These are phyloP conservation scores for Corynespora cassiicola DNA, from an alignment of 2,329 filamentous ascomycete genomes.

Conservation along the genomic window DNA sequence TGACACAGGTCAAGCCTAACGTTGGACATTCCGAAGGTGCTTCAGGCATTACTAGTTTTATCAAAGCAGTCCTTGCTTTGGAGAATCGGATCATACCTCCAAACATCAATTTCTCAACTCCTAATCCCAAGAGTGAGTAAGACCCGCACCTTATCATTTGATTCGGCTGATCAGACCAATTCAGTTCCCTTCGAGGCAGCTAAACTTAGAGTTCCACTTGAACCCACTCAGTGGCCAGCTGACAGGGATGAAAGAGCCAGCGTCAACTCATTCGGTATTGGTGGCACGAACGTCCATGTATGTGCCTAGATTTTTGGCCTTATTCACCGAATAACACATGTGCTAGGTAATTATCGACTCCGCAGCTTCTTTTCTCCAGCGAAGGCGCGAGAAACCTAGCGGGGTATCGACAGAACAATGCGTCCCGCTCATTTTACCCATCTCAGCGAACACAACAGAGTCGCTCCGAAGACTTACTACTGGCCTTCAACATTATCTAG, in stretches of 20 bases:
- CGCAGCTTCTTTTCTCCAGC: too few species aligned
- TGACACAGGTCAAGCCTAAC: constrained; percentile 36
- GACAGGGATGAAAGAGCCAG: constrained; percentile 33
- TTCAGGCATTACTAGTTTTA: constrained; percentile 41
- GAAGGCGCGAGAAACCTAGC: too few species aligned
- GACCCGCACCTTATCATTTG: neutral
- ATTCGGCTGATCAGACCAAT: neutral
- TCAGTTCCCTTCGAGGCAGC: constrained; percentile 1
- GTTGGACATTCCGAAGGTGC: constrained; percentile 50
- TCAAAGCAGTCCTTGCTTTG: constrained; percentile 47
- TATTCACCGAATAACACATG: too few species aligned
- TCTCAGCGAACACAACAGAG: too few species aligned
- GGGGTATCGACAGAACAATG: too few species aligned
- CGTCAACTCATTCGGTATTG: constrained; percentile 53
- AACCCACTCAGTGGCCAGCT: constrained; percentile 9
- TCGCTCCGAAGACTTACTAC: too few species aligned
- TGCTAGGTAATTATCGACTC: too few species aligned
- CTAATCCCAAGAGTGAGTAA: constrained; percentile 23
- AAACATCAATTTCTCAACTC: constrained; percentile 35
- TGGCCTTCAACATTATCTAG: too few species aligned
- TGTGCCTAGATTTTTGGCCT: too few species aligned
- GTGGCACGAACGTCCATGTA: constrained; percentile 38
- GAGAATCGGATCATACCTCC: constrained; percentile 38
- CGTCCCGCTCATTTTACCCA: too few species aligned
- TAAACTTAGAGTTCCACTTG: constrained; percentile 2